Percentiles rank a stretch among this genome's conserved stretches.
These are phyloP conservation scores for Pythium utonaiense DNA, from an alignment of 352 stramenopile species.

Conservation along the genomic window DNA sequence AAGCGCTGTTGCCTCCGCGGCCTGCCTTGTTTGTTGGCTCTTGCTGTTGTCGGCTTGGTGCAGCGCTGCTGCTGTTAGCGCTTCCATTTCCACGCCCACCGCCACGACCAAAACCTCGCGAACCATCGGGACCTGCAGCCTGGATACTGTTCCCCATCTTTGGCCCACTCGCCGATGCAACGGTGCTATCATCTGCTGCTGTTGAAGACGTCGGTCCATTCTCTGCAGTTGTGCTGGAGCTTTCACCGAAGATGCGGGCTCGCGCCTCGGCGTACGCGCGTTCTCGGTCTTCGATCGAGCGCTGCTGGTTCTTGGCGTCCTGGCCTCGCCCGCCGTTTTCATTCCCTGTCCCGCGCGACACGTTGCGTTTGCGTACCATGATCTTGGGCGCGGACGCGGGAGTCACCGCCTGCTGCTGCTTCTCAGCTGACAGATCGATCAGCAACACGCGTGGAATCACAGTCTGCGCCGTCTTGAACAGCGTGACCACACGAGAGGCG, in stretches of 20 bases:
- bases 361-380: conserved; percentile 86
- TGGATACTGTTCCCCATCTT: conserved; percentile 36
- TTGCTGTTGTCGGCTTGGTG: background rate
- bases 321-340: conserved; percentile 21
- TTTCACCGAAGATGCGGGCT: conserved; percentile 92
- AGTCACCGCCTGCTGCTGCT: conserved; percentile 54
- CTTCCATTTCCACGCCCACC: conserved; percentile 1
- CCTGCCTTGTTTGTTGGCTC: background rate
- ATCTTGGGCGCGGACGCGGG: conserved; percentile 87
- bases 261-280: conserved; percentile 92
- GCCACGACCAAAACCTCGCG: conserved; percentile 15
- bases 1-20: background rate
- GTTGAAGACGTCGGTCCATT: conserved; percentile 25
- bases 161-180: background rate
- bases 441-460: conserved; percentile 77
- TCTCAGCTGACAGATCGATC: conserved; percentile 81
- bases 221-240: conserved; percentile 27
- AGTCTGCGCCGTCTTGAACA: conserved; percentile 85
- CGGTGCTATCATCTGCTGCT: conserved; percentile 3
- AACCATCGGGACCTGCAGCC: conserved; percentile 53
- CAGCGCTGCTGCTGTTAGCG: background rate
- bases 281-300: conserved; percentile 91
- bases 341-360: conserved; percentile 30
- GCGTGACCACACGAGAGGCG: conserved; percentile 77
- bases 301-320: conserved; percentile 43